Evolutionary conservation across 352 stramenopile genomes (phyloP), one percentile per base, ranked within the genome.

Genomic region (Pythium guiyangense): DNA sequence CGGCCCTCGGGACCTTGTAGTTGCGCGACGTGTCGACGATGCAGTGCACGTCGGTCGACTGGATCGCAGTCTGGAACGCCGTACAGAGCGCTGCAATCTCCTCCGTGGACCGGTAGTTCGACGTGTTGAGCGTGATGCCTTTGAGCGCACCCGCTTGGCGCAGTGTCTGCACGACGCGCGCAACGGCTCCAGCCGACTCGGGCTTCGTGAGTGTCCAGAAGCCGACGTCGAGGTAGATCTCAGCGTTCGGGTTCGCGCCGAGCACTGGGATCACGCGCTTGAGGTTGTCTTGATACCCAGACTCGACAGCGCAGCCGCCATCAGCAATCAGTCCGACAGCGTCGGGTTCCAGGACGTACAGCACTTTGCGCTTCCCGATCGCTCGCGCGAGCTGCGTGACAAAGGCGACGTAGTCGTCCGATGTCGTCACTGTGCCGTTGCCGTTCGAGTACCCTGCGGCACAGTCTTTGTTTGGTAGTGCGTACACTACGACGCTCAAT

Each of bases 401-500:
- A 52, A 86, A 92, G 26, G 49, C 25, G 52, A 64, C 55, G 56
- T 92, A 92, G 49, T 73, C 59, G 0, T 54, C 67, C 0, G 69
- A 66, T 47, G 66, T 84, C 29, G 60, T 62, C 46, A 85, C 71
- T 11, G 50, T 70, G 26, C 67, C 67, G 6, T 63, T 52, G 0
- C 49, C 66, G 1, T 58, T 69, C 42, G 81, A 91, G n/a, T 72
- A 73, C 2, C 66, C 63, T 17, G 66, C 69, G n/a, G 67, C 60
- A 57, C 83, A 92, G 60, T 92, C 83, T 62, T 92, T 92, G 61
- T 80, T 79, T 35, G 83, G 83, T 39, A 92, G 64, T 17, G 74
- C 83, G 52, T 92, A 90, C 4, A 92, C 76, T 3, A 45, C 39
- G 39, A 45, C 39, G 39, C 11, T 20, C 12, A 45, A 15, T 6